Evolutionary conservation across 1,139 yeast genomes (phyloP), one percentile per base, ranked within the genome.

Genomic region (Hyphopichia buzzinii): DNA sequence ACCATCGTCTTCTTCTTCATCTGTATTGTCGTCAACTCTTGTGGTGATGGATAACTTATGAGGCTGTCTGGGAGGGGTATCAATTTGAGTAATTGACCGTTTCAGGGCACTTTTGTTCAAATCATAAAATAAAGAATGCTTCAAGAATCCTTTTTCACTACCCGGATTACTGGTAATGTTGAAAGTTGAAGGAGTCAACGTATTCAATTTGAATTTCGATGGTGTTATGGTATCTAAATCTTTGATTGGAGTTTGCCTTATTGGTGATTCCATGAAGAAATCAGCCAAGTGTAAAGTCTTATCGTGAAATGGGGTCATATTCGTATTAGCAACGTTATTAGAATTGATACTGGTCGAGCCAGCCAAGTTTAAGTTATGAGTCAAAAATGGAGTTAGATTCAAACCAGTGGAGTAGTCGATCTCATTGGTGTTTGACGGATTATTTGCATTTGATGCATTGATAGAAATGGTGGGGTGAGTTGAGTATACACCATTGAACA

Each of bases 211-310:
- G 39, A 70, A 71, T 40, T 62, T 64, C 3, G 74, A 67, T 2
- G 77, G 76, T 2, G 77, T 71, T 17, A 69, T 67, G 2, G 74
- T 63, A 33, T 62, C 71, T 33, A 64, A 41, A 31, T 65, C 71
- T 39, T 55, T 62, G 7, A 58, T 42, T 2, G 72, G 70, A 3
- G 64, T 55, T 29, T 42, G 37, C 31, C 60, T 51, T 26, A 68
- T 64, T 10, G 77, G 77, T 8, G 72, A 62, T 39, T 71, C 77
- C 57, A 66, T 68, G 47, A 67, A 70, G 39, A 71, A 69, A 43
- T 71, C 76, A 2, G 70, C 54, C 34, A 67, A 52, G 41, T 67
- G 74, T 36, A 67, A 54, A 3, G 73, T 56, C 47, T 66, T 69
- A 37, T 71, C 76, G 45, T 67, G 68, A 42, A 64, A 67, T 4